These are phyloP conservation scores for Lecanicillium sp. DNA, from an alignment of 2,329 filamentous ascomycete species.

Conservation along the genomic window DNA sequence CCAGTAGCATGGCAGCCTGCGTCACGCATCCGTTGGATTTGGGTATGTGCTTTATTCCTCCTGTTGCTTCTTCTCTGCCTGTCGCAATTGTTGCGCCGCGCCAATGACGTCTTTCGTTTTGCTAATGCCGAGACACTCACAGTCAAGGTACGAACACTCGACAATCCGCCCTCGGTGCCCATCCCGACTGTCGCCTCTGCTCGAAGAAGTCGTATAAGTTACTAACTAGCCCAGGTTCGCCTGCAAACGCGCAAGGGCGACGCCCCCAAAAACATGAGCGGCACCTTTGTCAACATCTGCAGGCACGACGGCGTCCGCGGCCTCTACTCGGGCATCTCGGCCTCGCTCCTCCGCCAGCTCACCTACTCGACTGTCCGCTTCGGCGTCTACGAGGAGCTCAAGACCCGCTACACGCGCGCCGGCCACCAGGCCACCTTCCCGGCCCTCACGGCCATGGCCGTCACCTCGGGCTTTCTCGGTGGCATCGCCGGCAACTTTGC, in stretches of 20 bases:
- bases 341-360: slow-evolving; percentile 84
- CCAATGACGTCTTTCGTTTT: neutral
- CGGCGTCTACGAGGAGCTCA: slow-evolving; percentile 92
- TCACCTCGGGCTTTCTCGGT: slow-evolving; percentile 77
- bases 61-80: neutral
- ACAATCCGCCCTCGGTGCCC: neutral
- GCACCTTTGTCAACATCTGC: slow-evolving; percentile 78
- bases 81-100: neutral
- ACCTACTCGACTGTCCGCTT: slow-evolving; percentile 97
- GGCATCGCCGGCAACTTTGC: slow-evolving; percentile 90
- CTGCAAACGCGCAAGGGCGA: slow-evolving; percentile 76
- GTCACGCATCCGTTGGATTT: slow-evolving; percentile 93
- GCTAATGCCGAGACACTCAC: slow-evolving; percentile 20
- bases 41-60: slow-evolving; percentile 47
- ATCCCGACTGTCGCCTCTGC: neutral
- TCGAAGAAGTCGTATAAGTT: too few relatives aligned
- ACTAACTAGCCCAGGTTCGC: slow-evolving; percentile 56
- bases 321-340: slow-evolving; percentile 86
- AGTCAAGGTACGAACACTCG: slow-evolving; percentile 44
- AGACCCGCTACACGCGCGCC: slow-evolving; percentile 49
- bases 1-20: slow-evolving; percentile 82
- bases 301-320: slow-evolving; percentile 69
- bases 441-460: slow-evolving; percentile 76
- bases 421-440: slow-evolving; percentile 58
- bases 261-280: slow-evolving; percentile 72